Percentiles rank a stretch among this genome's conserved stretches.
phyloP scores from a whole-genome alignment of 345 rosid genomes.

The Dipteronia sinensis region DNA sequence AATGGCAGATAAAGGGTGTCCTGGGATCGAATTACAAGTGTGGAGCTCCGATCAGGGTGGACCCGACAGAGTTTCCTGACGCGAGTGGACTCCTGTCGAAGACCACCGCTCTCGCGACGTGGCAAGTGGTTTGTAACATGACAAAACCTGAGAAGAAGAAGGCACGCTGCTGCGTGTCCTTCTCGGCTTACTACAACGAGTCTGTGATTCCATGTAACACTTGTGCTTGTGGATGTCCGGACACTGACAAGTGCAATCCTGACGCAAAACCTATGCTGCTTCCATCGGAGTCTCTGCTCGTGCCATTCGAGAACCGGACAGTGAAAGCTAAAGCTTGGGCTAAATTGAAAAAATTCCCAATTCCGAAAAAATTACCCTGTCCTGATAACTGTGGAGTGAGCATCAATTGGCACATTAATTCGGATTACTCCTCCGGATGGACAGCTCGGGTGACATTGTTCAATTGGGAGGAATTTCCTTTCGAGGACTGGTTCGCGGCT shows the following conservation, averaged over 20 bases:
- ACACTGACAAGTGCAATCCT: slow-evolving; percentile 52
- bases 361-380: slow-evolving; percentile 76
- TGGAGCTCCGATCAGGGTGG: slow-evolving; percentile 71
- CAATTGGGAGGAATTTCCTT: slow-evolving; percentile 63
- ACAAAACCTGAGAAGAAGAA: slow-evolving; percentile 58
- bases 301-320: slow-evolving; percentile 79
- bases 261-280: slow-evolving; percentile 57
- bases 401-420: slow-evolving; percentile 81
- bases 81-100: slow-evolving; percentile 59
- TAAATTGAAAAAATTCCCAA: slow-evolving; percentile 38
- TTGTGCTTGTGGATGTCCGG: slow-evolving; percentile 86
- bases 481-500: slow-evolving; percentile 80
- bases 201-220: slow-evolving; percentile 84
- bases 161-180: slow-evolving; percentile 85
- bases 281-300: slow-evolving; percentile 73
- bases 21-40: slow-evolving; percentile 74
- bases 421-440: slow-evolving; percentile 78
- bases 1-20: slow-evolving; percentile 69
- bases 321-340: slow-evolving; percentile 82
- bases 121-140: slow-evolving; percentile 86
- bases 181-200: slow-evolving; percentile 82
- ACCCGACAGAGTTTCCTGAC: slow-evolving; percentile 75
- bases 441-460: slow-evolving; percentile 80
- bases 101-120: slow-evolving; percentile 58
- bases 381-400: slow-evolving; percentile 97